Percentiles rank a stretch among this genome's conserved stretches.
Evolutionary conservation across 179 eudicot species (phyloP).

Genomic region (Beta lomatogona): DNA sequence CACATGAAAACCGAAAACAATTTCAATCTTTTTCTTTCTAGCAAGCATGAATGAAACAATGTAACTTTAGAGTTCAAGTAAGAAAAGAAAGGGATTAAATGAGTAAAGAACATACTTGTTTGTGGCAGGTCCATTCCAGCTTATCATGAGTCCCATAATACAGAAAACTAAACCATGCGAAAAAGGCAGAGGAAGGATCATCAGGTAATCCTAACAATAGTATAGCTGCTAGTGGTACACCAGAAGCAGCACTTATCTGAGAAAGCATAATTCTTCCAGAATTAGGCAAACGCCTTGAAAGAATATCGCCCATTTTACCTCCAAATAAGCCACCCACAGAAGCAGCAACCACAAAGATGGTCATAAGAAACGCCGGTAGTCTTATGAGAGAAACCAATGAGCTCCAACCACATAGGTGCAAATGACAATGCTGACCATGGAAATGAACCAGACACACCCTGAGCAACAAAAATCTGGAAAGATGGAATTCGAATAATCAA

Average conservation of each 20-base stretch:
- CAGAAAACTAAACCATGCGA: constrained; percentile 59
- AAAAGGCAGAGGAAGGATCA: constrained; percentile 55
- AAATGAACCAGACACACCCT: constrained; percentile 78
- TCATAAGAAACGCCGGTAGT: constrained; percentile 70
- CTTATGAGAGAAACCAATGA: constrained; percentile 78
- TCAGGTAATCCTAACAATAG: constrained; percentile 61
- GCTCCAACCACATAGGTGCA: constrained; percentile 88
- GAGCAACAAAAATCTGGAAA: constrained; percentile 72
- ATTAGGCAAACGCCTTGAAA: constrained; percentile 56
- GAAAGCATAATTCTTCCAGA: constrained; percentile 75
- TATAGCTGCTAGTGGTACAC: constrained; percentile 77
- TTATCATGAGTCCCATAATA: constrained; percentile 61
- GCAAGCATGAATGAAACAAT: too few relatives aligned
- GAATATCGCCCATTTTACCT: constrained; percentile 74
- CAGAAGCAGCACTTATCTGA: constrained; percentile 77
- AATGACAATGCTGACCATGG: constrained; percentile 79
- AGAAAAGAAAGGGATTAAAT: background rate
- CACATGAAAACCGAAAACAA: too few relatives aligned
- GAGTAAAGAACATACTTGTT: constrained; percentile 55
- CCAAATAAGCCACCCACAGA: constrained; percentile 75
- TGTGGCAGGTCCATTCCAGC: constrained; percentile 88
- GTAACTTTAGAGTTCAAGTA: too few relatives aligned
- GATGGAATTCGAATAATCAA: constrained; percentile 65
- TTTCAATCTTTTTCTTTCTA: too few relatives aligned
- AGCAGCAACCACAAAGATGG: constrained; percentile 46